Evolutionary conservation across 345 rosid genomes (phyloP).

Genomic region (Acer yangbiense): DNA sequence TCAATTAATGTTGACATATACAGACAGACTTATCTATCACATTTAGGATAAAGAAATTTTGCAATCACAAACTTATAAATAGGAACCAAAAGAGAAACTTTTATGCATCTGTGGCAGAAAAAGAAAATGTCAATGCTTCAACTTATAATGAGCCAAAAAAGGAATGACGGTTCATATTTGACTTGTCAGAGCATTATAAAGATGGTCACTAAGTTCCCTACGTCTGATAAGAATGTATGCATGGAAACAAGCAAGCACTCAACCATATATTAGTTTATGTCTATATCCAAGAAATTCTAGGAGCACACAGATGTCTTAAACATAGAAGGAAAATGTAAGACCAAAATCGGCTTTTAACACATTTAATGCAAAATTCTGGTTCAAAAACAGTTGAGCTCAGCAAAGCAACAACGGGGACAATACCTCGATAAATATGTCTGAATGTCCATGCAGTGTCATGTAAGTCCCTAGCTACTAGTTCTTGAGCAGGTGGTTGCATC

Average conservation of each 20-base stretch:
- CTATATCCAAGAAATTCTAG: not conserved
- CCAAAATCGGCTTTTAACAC: not conserved
- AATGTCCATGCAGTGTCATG: conserved; percentile 61
- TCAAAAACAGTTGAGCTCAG: too few relatives aligned
- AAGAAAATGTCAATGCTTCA: not conserved
- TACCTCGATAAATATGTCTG: conserved; percentile 63
- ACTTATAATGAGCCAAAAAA: not conserved
- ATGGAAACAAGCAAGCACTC: not conserved
- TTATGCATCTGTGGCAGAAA: too few relatives aligned
- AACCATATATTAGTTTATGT: not conserved
- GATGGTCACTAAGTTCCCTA: not conserved
- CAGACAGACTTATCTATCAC: too few relatives aligned
- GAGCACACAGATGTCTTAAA: not conserved
- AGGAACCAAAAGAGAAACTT: too few relatives aligned
- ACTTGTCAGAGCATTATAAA: not conserved
- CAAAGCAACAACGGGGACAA: too few relatives aligned
- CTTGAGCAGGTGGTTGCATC: conserved; percentile 72
- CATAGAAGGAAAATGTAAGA: not conserved
- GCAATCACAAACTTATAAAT: too few relatives aligned
- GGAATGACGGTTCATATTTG: not conserved
- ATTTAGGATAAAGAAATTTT: too few relatives aligned
- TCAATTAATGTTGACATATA: too few relatives aligned
- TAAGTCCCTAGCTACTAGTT: conserved; percentile 53
- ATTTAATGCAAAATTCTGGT: not conserved
- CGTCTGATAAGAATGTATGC: not conserved